Evolutionary conservation across 176 grass and related monocot species (phyloP).

Genomic region (Canna indica): DNA sequence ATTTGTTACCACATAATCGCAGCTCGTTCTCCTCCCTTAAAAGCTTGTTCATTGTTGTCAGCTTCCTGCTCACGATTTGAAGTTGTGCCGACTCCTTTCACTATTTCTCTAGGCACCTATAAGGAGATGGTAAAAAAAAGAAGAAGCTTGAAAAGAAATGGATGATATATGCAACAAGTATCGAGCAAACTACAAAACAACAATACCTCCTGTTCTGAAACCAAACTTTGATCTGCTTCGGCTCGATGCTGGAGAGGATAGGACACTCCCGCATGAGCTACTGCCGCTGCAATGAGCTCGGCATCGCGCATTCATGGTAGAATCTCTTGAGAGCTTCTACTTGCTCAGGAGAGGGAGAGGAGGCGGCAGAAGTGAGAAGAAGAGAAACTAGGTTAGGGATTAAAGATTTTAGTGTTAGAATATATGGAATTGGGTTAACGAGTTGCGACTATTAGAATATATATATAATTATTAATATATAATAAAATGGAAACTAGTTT

Average conservation of each 20-base stretch:
- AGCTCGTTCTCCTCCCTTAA: slow-evolving; percentile 86
- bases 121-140: too few species aligned
- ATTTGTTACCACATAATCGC: slow-evolving; percentile 70
- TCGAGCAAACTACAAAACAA: not conserved
- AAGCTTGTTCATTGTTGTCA: slow-evolving; percentile 77
- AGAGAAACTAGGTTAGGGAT: too few species aligned
- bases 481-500: too few species aligned
- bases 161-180: too few species aligned
- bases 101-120: slow-evolving; percentile 69
- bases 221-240: slow-evolving; percentile 89
- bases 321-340: slow-evolving; percentile 65
- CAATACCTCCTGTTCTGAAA: slow-evolving; percentile 64
- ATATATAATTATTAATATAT: too few species aligned
- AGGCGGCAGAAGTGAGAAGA: too few species aligned
- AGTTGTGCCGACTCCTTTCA: slow-evolving; percentile 54
- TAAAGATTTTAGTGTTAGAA: too few species aligned
- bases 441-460: too few species aligned
- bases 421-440: too few species aligned
- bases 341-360: slow-evolving; percentile 81
- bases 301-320: slow-evolving; percentile 72
- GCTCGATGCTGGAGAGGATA: slow-evolving; percentile 50
- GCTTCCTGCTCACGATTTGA: slow-evolving; percentile 61
- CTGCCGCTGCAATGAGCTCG: slow-evolving; percentile 67
- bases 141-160: not conserved
- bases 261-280: slow-evolving; percentile 66